phyloP scores from a whole-genome alignment of 441 rosid genomes.

The Populus trichocarpa region DNA sequence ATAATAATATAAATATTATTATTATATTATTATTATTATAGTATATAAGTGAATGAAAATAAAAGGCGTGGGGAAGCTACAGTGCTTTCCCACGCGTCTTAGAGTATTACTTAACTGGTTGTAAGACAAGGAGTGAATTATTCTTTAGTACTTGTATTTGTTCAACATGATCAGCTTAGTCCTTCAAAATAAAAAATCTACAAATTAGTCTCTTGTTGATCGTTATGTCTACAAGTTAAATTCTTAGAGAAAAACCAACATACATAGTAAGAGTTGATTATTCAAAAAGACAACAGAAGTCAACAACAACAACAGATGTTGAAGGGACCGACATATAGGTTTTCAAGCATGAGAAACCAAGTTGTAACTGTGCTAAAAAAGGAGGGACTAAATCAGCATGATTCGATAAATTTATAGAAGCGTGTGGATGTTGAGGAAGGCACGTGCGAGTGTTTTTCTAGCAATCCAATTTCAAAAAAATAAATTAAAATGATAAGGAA shows the following conservation, averaged over 20 bases:
- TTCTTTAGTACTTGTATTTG: no score
- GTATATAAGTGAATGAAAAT: no score
- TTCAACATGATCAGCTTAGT: background rate
- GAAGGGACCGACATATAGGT: background rate
- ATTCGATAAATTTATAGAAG: background rate
- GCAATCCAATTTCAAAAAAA: background rate
- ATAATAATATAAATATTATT: no score
- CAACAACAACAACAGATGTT: background rate
- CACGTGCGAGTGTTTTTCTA: slow-evolving; percentile 5
- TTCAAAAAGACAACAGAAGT: background rate
- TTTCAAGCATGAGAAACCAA: background rate
- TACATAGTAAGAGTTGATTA: background rate
- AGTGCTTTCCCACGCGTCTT: no score
- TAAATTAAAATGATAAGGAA: background rate
- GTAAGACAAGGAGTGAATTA: background rate
- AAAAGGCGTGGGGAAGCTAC: no score
- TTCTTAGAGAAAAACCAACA: background rate
- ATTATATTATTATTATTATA: no score
- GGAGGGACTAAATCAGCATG: background rate
- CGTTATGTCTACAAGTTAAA: no score
- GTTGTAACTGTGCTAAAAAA: background rate
- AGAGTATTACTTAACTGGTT: no score
- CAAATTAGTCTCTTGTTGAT: background rate
- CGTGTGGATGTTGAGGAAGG: background rate
- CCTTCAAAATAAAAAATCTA: background rate